A percentile compares a stretch with the other conserved stretches of the same genome.
Conservation (phyloP, 129 eudicot species). For the Chrysanthemum seticuspe region DNA sequence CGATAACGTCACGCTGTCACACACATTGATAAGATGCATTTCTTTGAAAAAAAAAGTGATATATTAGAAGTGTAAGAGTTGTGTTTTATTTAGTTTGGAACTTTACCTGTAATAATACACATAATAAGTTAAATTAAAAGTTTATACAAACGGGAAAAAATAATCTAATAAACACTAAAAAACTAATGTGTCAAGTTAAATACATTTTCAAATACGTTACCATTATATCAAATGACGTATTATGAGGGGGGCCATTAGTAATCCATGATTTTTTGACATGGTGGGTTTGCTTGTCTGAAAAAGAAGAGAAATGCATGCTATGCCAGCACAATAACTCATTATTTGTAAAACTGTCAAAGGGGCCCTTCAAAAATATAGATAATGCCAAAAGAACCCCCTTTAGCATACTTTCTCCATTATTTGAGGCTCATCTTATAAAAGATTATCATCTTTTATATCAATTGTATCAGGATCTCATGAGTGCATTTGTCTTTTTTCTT, state of each 20-base stretch:
- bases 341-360: constrained; percentile 14
- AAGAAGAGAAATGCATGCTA: constrained; percentile 36
- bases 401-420: constrained; percentile 19
- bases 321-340: constrained; percentile 23
- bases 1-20: too few relatives aligned
- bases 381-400: constrained; percentile 27
- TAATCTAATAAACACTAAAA: too few relatives aligned
- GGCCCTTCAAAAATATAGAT: constrained; percentile 22
- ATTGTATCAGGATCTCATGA: not conserved
- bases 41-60: too few relatives aligned
- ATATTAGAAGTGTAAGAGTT: too few relatives aligned
- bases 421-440: constrained; percentile 9
- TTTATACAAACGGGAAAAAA: too few relatives aligned
- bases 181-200: too few relatives aligned
- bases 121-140: too few relatives aligned
- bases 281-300: constrained; percentile 29
- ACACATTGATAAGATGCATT: too few relatives aligned
- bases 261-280: constrained; percentile 22
- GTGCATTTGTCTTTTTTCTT: not conserved
- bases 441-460: not conserved
- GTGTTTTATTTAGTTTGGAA: too few relatives aligned
- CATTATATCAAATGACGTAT: too few relatives aligned
- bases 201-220: too few relatives aligned
- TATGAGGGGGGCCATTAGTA: not conserved
- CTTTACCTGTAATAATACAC: too few relatives aligned